Base-by-base conservation (phyloP, 2,329 filamentous ascomycete species). In the Colletotrichum lentis region DNA sequence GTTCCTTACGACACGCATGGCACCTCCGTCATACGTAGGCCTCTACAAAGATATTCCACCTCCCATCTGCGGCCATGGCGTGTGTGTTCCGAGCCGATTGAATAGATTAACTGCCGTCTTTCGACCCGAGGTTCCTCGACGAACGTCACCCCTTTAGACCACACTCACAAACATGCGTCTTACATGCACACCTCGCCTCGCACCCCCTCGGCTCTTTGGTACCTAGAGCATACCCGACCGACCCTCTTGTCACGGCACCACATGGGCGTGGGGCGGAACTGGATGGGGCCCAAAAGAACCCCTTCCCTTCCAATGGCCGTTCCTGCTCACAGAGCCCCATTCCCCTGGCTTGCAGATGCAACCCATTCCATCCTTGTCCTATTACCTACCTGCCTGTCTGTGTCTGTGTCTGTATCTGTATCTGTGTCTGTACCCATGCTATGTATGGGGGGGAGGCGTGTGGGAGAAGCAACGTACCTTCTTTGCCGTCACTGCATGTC, bases 281-380 rank as follows among this genome's bases (percentile, higher is more conserved):
- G 20, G 46, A 43, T 11, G 35, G 39, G 27, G 22, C 49, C 50
- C 44, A 60, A 37, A 20, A 27, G 61, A 43, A 35, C 31, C 62
- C 62, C 62, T 69, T 60, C 49, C 41, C 50, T 50, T 56, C 62
- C 31, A 35, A 46, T 66, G 64, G 49, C 58, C 58, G 56, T 64
- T 55, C 59, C 49, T 64, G 68, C 54, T 50, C 68, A 70, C 68
- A 70, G 68, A 70, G 68, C 68, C 68, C 68, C 67, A 67, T 69
- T 37, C 64, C 64, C 58, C 66, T 69, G 62, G 66, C 55, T 61
- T 69, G 66, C 66, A 68, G 27, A 5, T 65, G 50, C 62, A 60
- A 24, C 43, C 66, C 50, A 58, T 50, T 59, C 55, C 31, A 54
- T 49, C 47, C 54, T 44, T 55, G 63, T 14, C 31, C 31, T 35